Percentiles rank a stretch among this genome's conserved stretches.
phyloP scores from a whole-genome alignment of 345 rosid genomes.

The Eucalyptus globulus region DNA sequence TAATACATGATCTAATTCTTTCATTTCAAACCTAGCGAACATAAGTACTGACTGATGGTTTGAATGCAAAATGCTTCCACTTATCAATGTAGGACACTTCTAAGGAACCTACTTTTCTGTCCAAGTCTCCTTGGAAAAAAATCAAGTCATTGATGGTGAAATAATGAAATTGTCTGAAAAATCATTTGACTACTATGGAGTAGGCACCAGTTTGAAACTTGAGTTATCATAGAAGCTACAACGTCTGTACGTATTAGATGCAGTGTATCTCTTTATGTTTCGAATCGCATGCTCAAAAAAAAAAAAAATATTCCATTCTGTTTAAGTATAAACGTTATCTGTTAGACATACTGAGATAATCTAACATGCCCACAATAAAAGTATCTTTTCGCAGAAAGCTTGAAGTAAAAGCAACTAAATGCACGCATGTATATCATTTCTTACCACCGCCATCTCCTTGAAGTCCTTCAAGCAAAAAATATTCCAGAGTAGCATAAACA shows the following conservation, averaged over 20 bases:
- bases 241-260: background rate
- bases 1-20: background rate
- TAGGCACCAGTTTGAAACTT: background rate
- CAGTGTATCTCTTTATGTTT: background rate
- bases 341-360: background rate
- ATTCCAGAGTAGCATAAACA: slow-evolving; percentile 51
- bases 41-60: background rate
- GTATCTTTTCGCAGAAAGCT: background rate
- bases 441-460: slow-evolving; percentile 68
- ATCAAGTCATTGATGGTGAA: background rate
- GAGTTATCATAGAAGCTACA: background rate
- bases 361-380: background rate
- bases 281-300: background rate
- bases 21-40: background rate
- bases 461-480: slow-evolving; percentile 58
- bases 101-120: background rate
- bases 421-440: background rate
- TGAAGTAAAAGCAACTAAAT: background rate
- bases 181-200: background rate
- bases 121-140: background rate
- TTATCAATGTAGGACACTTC: background rate
- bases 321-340: background rate
- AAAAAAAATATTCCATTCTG: background rate
- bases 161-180: background rate
- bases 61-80: background rate